Evolutionary conservation across 2,329 filamentous ascomycete genomes (phyloP), one percentile per base, ranked within the genome.

Genomic region (Teratosphaeriaceae sp.): DNA sequence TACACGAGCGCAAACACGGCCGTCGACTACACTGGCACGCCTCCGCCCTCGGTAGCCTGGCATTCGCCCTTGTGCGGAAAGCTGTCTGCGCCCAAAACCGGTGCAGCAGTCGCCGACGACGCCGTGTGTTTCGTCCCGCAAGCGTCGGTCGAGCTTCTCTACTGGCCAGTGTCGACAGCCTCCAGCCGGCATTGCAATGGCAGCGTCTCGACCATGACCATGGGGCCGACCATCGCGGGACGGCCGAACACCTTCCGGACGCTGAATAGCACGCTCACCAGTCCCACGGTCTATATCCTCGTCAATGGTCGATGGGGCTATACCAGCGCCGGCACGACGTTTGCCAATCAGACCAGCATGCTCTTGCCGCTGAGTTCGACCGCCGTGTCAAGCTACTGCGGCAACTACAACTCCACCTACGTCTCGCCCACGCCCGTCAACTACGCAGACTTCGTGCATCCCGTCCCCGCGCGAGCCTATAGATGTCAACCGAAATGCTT

Each of bases 401-500:
- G 40, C 11, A 40, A 48, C 35, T 43, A 18, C 48, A 45, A 2
- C 50, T 48, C 9, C 43, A 48, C n/a, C 9, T 42, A 42, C 21
- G 33, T 27, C 2, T 33, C 52, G 7, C 44, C 52, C 2, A 30
- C 47, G 8, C 23, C 38, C 2, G 30, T 56, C 26, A 46, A 56
- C 33, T 56, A 53, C 23, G 50, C 49, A 11, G 41, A 56, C 35
- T 49, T 55, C 46, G 42, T 44, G 29, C 37, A 39, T 13, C 46
- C 47, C 1, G 42, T 50, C 2, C 52, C 52, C 15, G 53, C 53
- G 3, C 38, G 36, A 15, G 45, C 51, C 12, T 56, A 56, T 31
- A 35, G 50, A n/a, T 54, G 51, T 29, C 53, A 56, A 18, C 52
- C 50, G 11, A 51, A 44, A 18, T 56, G 53, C 27, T 47, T 42